A percentile compares a stretch with the other conserved stretches of the same genome.
phyloP scores from a whole-genome alignment of 2,329 filamentous ascomycete species.

The Canariomyces notabilis region DNA sequence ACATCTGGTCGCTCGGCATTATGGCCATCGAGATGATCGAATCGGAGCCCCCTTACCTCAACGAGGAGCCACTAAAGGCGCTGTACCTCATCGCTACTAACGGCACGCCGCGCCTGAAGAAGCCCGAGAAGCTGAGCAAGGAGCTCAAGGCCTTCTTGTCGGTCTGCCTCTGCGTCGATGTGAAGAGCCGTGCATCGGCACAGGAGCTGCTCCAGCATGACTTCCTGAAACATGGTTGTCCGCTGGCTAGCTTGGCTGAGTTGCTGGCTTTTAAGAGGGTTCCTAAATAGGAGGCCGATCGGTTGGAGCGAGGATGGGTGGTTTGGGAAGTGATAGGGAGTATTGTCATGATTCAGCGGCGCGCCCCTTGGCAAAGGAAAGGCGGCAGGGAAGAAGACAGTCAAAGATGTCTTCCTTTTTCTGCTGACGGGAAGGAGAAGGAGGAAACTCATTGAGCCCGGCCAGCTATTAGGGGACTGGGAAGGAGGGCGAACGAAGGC shows the following conservation, averaged over 20 bases:
- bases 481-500: background rate
- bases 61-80: constrained; percentile 95
- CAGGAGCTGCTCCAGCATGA: constrained; percentile 87
- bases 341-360: too few relatives aligned
- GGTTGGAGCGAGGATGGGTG: constrained; percentile 5
- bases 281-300: constrained; percentile 52
- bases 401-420: too few relatives aligned
- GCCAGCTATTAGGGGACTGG: background rate
- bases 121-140: constrained; percentile 95
- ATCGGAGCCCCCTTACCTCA: constrained; percentile 93
- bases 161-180: constrained; percentile 93
- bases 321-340: background rate
- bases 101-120: constrained; percentile 93
- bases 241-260: constrained; percentile 74
- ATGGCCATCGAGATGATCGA: constrained; percentile 99
- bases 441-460: background rate
- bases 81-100: constrained; percentile 97
- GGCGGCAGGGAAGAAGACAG: too few relatives aligned
- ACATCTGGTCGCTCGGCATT: constrained; percentile 98
- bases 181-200: constrained; percentile 88
- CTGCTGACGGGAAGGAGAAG: background rate
- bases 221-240: constrained; percentile 89
- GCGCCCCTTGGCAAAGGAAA: too few relatives aligned
- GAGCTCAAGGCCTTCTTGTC: constrained; percentile 96
- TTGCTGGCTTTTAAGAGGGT: constrained; percentile 82